These are phyloP conservation scores for Eucalyptus leucophloia DNA, from an alignment of 345 rosid genomes.

Conservation along the genomic window DNA sequence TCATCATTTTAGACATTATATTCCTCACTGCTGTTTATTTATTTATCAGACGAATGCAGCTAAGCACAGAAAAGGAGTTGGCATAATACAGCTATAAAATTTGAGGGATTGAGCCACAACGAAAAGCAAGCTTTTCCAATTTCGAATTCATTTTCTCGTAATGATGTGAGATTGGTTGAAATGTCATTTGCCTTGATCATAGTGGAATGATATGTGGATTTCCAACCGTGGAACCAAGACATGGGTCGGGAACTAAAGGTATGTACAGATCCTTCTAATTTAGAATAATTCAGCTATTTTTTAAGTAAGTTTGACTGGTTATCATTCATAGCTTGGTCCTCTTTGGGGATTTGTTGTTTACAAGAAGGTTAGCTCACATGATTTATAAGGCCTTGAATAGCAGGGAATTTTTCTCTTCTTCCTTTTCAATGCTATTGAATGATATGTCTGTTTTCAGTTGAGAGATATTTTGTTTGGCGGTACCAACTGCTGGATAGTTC, in stretches of 20 bases:
- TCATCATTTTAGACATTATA: not conserved
- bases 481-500: not conserved
- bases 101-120: not conserved
- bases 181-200: not conserved
- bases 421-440: not conserved
- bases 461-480: not conserved
- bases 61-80: not conserved
- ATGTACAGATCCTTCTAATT: not conserved
- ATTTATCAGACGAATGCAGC: not conserved
- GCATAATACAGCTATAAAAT: not conserved
- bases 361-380: not conserved
- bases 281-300: not conserved
- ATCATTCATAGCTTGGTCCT: not conserved
- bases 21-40: not conserved
- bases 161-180: not conserved
- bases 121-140: not conserved
- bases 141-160: not conserved
- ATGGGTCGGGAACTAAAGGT: not conserved
- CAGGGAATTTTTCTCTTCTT: not conserved
- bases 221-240: not conserved
- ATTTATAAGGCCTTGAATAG: not conserved
- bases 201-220: not conserved
- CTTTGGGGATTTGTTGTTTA: not conserved
- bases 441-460: not conserved
- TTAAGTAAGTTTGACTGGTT: not conserved